A percentile compares a stretch with the other conserved stretches of the same genome.
phyloP scores from a whole-genome alignment of 1,139 yeast genomes.

The Suhomyces terraborum region DNA sequence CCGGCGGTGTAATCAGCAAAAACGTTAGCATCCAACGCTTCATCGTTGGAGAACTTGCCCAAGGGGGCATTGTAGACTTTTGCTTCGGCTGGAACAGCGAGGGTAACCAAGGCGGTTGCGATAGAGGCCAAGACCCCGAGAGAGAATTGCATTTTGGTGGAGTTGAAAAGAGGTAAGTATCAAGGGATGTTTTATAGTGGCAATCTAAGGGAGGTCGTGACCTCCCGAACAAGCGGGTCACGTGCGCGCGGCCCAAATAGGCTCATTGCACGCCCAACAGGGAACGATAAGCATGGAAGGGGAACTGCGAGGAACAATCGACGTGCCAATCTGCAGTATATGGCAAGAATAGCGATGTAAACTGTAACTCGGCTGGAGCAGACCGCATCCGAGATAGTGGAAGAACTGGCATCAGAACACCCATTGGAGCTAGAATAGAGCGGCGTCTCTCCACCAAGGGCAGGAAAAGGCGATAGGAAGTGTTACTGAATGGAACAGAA shows the following conservation, averaged over 20 bases:
- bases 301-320: too few species aligned
- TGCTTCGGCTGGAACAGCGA: conserved; percentile 50
- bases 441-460: too few species aligned
- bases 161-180: neutral
- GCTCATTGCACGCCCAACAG: neutral
- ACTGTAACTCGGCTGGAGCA: too few species aligned
- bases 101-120: conserved; percentile 26
- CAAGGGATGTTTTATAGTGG: conserved; percentile 10
- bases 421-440: too few species aligned
- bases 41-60: conserved; percentile 63
- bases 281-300: neutral
- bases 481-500: too few species aligned
- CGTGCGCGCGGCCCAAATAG: conserved; percentile 5
- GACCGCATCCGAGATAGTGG: too few species aligned
- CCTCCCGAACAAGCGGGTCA: conserved; percentile 8
- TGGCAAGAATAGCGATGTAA: too few species aligned
- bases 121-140: conserved; percentile 45
- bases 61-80: conserved; percentile 64
- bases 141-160: conserved; percentile 34
- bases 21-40: conserved; percentile 57
- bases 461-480: too few species aligned
- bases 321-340: too few species aligned
- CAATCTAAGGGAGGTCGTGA: conserved; percentile 12
- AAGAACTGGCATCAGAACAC: too few species aligned
- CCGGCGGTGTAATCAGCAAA: conserved; percentile 67